Conservation (phyloP, 148 eudicot genomes). For the Selenicereus undatus region DNA sequence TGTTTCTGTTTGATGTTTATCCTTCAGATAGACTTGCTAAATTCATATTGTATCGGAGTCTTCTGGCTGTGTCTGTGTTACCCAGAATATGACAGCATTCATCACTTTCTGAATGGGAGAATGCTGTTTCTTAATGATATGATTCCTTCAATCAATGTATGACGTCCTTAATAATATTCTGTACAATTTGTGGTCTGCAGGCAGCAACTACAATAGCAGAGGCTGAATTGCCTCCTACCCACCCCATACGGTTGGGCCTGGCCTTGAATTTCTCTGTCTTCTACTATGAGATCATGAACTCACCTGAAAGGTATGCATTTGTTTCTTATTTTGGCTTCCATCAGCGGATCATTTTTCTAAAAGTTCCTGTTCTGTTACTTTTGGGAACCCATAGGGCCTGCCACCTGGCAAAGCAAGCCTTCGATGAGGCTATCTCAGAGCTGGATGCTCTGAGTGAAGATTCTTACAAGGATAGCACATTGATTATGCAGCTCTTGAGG, state of each 20-base stretch:
- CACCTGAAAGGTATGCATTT: conserved; percentile 29
- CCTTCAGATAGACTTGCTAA: not conserved
- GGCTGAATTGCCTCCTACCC: conserved; percentile 31
- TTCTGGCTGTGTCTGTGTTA: not conserved
- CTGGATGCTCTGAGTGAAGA: conserved; percentile 30
- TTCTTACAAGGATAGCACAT: conserved; percentile 26
- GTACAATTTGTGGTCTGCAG: conserved; percentile 13
- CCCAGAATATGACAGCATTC: too few relatives aligned
- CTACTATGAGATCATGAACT: conserved; percentile 36
- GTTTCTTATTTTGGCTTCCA: not conserved
- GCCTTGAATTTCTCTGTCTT: conserved; percentile 41
- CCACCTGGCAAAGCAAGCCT: conserved; percentile 26
- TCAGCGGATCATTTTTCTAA: not conserved
- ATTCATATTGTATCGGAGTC: not conserved
- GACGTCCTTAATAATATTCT: not conserved
- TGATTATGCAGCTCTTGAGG: conserved; percentile 32
- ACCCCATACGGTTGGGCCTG: conserved; percentile 36
- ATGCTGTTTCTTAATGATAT: not conserved
- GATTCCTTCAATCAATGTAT: not conserved
- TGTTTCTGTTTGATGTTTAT: not conserved
- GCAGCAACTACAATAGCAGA: conserved; percentile 29
- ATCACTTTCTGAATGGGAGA: not conserved
- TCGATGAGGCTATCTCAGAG: conserved; percentile 35
- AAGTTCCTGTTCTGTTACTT: not conserved
- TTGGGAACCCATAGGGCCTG: conserved; percentile 26